Base-by-base conservation (phyloP, 495 filamentous ascomycete species). In the Aspergillus panamensis region DNA sequence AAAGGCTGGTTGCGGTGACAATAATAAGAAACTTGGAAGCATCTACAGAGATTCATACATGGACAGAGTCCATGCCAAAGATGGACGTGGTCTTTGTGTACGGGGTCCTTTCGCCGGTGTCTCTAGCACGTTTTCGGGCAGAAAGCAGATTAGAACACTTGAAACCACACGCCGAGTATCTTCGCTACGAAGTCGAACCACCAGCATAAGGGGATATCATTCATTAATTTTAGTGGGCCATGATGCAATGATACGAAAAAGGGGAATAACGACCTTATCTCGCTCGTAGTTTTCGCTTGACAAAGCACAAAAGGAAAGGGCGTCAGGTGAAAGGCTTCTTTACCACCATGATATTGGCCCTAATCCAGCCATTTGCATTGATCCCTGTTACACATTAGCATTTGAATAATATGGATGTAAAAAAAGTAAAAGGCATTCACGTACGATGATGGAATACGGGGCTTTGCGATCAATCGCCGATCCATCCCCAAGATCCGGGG, bases 381-480 rank as follows among this genome's bases (percentile, higher is more conserved):
- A 82, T 55, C 76, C 79, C 79, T 82, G 49, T 16, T 30, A 20
- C 37, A 44, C 5, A 47, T 62, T 47, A 64, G 62, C 53, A 2
- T 2, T 25, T 25, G 48, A 31, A 37, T 32, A 39, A 9, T 32
- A 21, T 20, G 20, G 48, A 35, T 8, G 50, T 7, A 47, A 13
- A 35, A n/a, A 20, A 51, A 51, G 32, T 12, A 53, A 29, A 17
- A 17, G 56, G 33, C 3, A 6, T 44, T 29, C 40, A 72, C 81
- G 70, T 56, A 88, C 89, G 21, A 78, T 81, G 60, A 92, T 83
- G 19, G 78, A 80, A 73, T 89, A 92, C 9, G 88, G 84, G 21
- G 86, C 77, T 57, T 80, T 80, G 13, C 74, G 71, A 51, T 84
- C 80, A 32, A 75, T 69, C 3, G 75, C 58, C 29, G 77, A 70